phyloP scores from a whole-genome alignment of 2,329 filamentous ascomycete genomes.

The Alternaria brassicicola region DNA sequence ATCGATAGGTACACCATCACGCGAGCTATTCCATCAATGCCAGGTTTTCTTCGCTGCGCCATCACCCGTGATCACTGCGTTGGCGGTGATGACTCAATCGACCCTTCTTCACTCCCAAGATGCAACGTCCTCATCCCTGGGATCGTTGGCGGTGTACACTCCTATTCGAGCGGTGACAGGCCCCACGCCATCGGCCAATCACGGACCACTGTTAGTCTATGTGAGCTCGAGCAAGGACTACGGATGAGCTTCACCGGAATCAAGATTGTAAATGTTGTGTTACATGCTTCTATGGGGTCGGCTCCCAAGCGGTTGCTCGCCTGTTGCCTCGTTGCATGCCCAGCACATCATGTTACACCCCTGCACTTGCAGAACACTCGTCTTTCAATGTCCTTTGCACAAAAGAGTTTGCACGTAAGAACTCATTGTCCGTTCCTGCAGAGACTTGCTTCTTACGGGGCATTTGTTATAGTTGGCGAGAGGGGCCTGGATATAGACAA shows the following conservation, averaged over 20 bases:
- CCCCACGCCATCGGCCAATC: constrained; percentile 17
- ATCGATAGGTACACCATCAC: constrained; percentile 6
- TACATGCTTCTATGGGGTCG: constrained; percentile 22
- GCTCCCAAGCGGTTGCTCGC: constrained; percentile 24
- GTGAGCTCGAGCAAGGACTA: constrained; percentile 15
- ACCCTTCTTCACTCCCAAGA: not conserved
- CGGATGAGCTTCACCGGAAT: constrained; percentile 34
- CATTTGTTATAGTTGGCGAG: not conserved
- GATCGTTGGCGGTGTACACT: constrained; percentile 22
- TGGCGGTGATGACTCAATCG: constrained; percentile 19
- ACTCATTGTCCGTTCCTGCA: not conserved
- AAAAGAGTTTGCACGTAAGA: constrained; percentile 29
- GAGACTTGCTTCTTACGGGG: constrained; percentile 10
- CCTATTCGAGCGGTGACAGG: constrained; percentile 24
- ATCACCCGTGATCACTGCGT: constrained; percentile 6
- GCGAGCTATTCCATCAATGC: not conserved
- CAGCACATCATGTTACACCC: constrained; percentile 17
- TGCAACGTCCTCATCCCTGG: not conserved
- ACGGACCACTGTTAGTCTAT: constrained; percentile 2
- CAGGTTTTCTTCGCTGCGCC: constrained; percentile 4
- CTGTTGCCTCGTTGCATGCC: constrained; percentile 21
- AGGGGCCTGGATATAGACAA: not conserved
- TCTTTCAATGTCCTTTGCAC: constrained; percentile 7
- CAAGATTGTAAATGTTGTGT: constrained; percentile 28
- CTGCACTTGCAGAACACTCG: constrained; percentile 6